Conservation (phyloP, 257 asterid species). For the Verbena officinalis region DNA sequence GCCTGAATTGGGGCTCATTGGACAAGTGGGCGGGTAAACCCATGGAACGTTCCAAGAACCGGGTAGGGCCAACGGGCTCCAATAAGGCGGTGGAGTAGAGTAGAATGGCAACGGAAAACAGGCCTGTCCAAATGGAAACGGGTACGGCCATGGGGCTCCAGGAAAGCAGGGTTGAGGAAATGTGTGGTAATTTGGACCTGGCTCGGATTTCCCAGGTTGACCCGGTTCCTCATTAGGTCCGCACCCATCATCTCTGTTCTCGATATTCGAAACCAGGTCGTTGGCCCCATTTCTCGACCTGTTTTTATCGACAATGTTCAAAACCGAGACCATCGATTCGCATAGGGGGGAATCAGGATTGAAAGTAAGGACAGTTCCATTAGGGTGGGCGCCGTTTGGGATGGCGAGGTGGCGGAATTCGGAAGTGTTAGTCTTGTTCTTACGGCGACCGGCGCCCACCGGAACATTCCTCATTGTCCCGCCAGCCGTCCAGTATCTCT, state of each 20-base stretch:
- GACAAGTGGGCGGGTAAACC: constrained; percentile 35
- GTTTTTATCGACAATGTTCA: constrained; percentile 36
- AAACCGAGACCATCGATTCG: constrained; percentile 44
- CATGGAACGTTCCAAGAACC: constrained; percentile 48
- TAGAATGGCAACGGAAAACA: constrained; percentile 55
- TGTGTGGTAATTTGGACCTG: constrained; percentile 33
- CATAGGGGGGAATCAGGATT: constrained; percentile 40
- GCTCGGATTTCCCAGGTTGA: no score
- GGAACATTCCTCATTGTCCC: constrained; percentile 56
- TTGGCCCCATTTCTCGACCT: constrained; percentile 19
- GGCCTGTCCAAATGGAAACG: constrained; percentile 39
- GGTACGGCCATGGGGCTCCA: constrained; percentile 43
- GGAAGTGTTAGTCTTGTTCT: constrained; percentile 37
- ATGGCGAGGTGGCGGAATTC: constrained; percentile 32
- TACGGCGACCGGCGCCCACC: constrained; percentile 56
- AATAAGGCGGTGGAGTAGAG: constrained; percentile 50
- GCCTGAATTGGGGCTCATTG: constrained; percentile 31
- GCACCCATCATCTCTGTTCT: constrained; percentile 33
- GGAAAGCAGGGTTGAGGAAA: constrained; percentile 41
- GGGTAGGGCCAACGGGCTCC: constrained; percentile 45
- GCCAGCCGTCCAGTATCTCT: constrained; percentile 59
- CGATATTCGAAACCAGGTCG: constrained; percentile 17
- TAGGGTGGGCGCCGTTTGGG: constrained; percentile 39
- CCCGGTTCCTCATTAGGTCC: neutral
- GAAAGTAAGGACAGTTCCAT: constrained; percentile 39